Conservation (phyloP, 169 alveolate genomes). For the Plasmodium cynomolgi region DNA sequence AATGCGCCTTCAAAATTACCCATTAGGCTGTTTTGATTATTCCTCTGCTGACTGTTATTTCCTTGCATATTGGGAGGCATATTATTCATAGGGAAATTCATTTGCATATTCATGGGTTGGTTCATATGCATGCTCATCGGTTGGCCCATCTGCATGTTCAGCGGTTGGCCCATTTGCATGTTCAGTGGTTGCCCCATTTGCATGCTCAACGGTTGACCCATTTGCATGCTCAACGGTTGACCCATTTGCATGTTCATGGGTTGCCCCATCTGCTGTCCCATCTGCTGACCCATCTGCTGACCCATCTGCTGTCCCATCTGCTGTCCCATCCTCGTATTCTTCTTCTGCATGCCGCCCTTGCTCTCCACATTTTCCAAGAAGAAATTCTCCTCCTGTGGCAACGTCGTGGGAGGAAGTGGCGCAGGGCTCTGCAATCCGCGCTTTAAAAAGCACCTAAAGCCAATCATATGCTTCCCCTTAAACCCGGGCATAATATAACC, state of each 20-base stretch:
- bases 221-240: neutral
- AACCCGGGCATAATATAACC: slow-evolving; percentile 61
- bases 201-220: neutral
- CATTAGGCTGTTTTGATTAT: neutral
- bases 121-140: neutral
- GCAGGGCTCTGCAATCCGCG: slow-evolving; percentile 50
- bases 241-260: neutral
- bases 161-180: neutral
- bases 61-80: neutral
- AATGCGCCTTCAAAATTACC: neutral
- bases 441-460: slow-evolving; percentile 69
- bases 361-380: slow-evolving; percentile 12
- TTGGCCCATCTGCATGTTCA: neutral
- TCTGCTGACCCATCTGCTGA: neutral
- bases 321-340: neutral
- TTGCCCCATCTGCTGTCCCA: neutral
- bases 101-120: slow-evolving; percentile 2
- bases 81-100: neutral
- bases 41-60: neutral
- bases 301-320: neutral
- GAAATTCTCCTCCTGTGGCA: slow-evolving; percentile 1
- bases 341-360: slow-evolving; percentile 24
- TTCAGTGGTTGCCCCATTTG: neutral
- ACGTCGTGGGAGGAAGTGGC: slow-evolving; percentile 27
- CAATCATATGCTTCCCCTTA: slow-evolving; percentile 69